These are phyloP conservation scores for Barnettozyma botsteinii DNA, from an alignment of 805 yeast genomes.

Conservation along the genomic window DNA sequence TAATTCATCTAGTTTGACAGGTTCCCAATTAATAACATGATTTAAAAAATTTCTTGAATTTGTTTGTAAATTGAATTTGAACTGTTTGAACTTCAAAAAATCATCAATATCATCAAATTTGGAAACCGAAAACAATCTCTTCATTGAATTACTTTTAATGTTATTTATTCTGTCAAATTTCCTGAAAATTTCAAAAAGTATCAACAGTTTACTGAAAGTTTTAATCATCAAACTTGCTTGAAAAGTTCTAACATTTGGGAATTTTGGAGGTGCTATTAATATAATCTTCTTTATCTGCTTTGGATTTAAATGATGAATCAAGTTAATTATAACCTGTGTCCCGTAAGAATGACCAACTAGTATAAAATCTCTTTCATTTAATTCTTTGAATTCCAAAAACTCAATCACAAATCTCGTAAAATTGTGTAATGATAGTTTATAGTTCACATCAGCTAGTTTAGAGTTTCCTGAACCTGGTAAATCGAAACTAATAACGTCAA, in stretches of 20 bases:
- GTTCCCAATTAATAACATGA: conserved; percentile 18
- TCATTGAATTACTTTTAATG: conserved; percentile 17
- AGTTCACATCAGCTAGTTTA: conserved; percentile 2
- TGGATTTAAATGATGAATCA: conserved; percentile 16
- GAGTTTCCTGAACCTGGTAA: conserved; percentile 78
- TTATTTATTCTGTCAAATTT: conserved; percentile 24
- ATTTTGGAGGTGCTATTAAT: conserved; percentile 45
- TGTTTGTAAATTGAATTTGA: conserved; percentile 23
- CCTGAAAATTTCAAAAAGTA: conserved; percentile 19
- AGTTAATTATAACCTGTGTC: conserved; percentile 45
- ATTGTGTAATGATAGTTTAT: conserved; percentile 14
- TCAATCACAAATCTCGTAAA: conserved; percentile 14
- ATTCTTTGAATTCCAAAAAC: conserved; percentile 9
- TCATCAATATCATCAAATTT: conserved; percentile 9
- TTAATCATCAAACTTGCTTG: conserved; percentile 4
- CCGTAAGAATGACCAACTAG: conserved; percentile 76
- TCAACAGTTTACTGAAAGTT: conserved; percentile 6
- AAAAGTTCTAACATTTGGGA: conserved; percentile 9
- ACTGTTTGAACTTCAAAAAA: conserved; percentile 22
- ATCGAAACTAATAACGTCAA: conserved; percentile 66
- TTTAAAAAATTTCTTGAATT: conserved; percentile 18
- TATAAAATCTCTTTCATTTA: conserved; percentile 26
- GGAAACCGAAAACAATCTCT: conserved; percentile 14
- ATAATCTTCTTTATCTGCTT: conserved; percentile 17
- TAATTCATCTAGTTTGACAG: conserved; percentile 14